Evolutionary conservation across 2,329 filamentous ascomycete genomes (phyloP).

Genomic region (Colletotrichum tanaceti): DNA sequence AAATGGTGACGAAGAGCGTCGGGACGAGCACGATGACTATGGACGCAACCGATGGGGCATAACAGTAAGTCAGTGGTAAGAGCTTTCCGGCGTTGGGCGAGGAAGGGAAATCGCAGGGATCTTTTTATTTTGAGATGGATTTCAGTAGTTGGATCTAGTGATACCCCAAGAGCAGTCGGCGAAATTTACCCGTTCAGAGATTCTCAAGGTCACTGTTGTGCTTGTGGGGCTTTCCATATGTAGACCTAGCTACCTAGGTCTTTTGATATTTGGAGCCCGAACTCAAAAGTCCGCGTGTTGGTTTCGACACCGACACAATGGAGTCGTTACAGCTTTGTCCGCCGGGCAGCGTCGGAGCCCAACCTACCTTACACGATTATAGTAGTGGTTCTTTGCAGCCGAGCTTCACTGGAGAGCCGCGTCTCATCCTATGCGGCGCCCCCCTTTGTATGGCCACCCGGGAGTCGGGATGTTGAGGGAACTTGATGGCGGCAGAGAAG

Average conservation of each 20-base stretch:
- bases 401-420: background rate
- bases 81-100: slow-evolving; percentile 6
- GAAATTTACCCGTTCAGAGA: too few species aligned
- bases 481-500: slow-evolving; percentile 47
- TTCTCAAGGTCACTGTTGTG: too few species aligned
- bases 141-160: background rate
- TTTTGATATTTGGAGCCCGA: too few species aligned
- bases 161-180: background rate
- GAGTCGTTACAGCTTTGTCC: slow-evolving; percentile 14
- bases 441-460: background rate
- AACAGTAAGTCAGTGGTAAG: background rate
- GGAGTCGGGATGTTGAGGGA: slow-evolving; percentile 41
- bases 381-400: slow-evolving; percentile 48
- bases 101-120: background rate
- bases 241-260: too few species aligned
- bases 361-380: slow-evolving; percentile 52
- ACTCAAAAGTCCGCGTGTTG: too few species aligned
- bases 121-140: background rate
- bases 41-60: background rate
- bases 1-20: slow-evolving; percentile 12
- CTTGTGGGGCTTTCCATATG: too few species aligned
- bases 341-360: background rate
- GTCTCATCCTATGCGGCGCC: background rate
- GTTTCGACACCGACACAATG: too few species aligned
- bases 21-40: slow-evolving; percentile 23